phyloP scores from a whole-genome alignment of 2,329 filamentous ascomycete species.

The Penicillium janthinellum region DNA sequence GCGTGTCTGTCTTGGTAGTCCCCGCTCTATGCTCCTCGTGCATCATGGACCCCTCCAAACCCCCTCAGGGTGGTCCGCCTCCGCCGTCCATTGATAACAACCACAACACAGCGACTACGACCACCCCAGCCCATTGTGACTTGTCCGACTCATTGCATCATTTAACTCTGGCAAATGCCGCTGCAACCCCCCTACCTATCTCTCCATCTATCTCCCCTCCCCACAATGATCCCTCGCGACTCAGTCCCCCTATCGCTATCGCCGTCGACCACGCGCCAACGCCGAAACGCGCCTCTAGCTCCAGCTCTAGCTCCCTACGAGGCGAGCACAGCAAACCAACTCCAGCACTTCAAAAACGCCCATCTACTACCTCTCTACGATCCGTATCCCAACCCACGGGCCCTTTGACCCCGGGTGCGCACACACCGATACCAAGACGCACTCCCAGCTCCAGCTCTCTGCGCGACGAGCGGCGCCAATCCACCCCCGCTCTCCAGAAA shows the following conservation, averaged over 20 bases:
- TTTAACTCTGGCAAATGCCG: slow-evolving; percentile 29
- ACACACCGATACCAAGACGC: slow-evolving; percentile 29
- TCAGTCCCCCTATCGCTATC: slow-evolving; percentile 17
- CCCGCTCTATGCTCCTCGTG: slow-evolving; percentile 22
- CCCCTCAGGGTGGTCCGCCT: slow-evolving; percentile 26
- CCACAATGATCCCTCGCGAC: slow-evolving; percentile 25
- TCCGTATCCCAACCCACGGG: slow-evolving; percentile 19
- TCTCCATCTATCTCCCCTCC: slow-evolving; percentile 34
- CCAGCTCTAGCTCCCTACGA: slow-evolving; percentile 36
- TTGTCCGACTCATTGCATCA: slow-evolving; percentile 31
- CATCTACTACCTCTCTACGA: slow-evolving; percentile 42
- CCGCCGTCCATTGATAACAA: slow-evolving; percentile 22
- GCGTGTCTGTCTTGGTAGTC: not conserved
- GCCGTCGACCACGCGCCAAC: slow-evolving; percentile 20
- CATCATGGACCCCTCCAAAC: slow-evolving; percentile 37
- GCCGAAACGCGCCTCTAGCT: slow-evolving; percentile 37
- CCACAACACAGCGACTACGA: slow-evolving; percentile 18
- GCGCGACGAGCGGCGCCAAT: slow-evolving; percentile 41
- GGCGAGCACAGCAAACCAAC: slow-evolving; percentile 40
- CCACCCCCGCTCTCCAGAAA: slow-evolving; percentile 41
- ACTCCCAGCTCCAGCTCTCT: slow-evolving; percentile 40
- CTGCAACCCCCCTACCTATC: slow-evolving; percentile 28
- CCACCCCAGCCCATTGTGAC: slow-evolving; percentile 20
- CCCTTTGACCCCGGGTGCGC: not conserved
- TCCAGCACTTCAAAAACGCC: slow-evolving; percentile 40